phyloP scores from a whole-genome alignment of 306 rosid species.

The Trichosanthes cucumerina region DNA sequence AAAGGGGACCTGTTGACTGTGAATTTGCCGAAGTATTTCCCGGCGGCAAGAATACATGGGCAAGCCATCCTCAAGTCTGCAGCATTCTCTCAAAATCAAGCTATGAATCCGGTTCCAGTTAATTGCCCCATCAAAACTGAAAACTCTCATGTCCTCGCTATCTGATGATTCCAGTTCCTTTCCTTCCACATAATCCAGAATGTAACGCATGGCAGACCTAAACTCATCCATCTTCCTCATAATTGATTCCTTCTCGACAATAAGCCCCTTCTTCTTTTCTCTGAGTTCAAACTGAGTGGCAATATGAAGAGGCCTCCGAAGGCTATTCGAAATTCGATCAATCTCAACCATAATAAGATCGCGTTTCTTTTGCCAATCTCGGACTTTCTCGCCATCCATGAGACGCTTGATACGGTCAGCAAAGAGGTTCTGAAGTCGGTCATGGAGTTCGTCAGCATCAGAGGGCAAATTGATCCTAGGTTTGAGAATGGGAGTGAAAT shows the following conservation, averaged over 20 bases:
- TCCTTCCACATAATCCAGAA: conserved; percentile 39
- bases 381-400: conserved; percentile 48
- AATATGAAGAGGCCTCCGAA: background rate
- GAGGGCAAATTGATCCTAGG: conserved; percentile 28
- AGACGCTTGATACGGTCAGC: conserved; percentile 25
- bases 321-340: background rate
- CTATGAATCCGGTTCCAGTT: conserved; percentile 43
- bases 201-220: conserved; percentile 45
- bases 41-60: conserved; percentile 75
- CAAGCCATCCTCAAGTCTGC: conserved; percentile 62
- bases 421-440: conserved; percentile 32
- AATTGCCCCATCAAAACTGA: conserved; percentile 26
- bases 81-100: conserved; percentile 53
- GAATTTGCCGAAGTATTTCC: conserved; percentile 47
- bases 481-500: conserved; percentile 31
- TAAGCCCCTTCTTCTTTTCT: conserved; percentile 27
- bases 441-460: conserved; percentile 32
- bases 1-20: conserved; percentile 52
- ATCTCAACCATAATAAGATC: conserved; percentile 25
- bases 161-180: conserved; percentile 11
- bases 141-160: conserved; percentile 17
- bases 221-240: conserved; percentile 51
- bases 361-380: conserved; percentile 29
- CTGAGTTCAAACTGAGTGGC: fast-evolving
- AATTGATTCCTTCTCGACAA: conserved; percentile 26